Base-by-base conservation (phyloP, 176 grass and related monocot species). In the Musa itinerans region DNA sequence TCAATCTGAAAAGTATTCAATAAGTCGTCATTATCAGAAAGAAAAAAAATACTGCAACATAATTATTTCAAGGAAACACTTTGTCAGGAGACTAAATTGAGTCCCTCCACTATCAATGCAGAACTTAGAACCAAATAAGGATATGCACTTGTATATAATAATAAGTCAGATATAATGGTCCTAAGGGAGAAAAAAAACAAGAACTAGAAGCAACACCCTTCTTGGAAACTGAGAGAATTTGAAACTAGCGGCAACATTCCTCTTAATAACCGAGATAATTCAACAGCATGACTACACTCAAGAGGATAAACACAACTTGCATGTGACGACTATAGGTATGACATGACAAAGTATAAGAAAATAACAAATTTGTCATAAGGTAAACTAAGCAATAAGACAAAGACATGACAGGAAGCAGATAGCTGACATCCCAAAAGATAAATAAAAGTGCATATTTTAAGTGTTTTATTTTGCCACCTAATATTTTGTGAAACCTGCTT, bases 1-100 rank as follows among this genome's bases (percentile, higher is more conserved):
- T 98, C 94, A 79, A 93, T 85, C 94, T 98, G 81, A 75, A 93
- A 74, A 16, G n/a, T 15, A 24, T 10, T 55, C 10, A 57, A 54
- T 10, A 74, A 56, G 52, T 20, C 57, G 43, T 10, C 25, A 50
- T n/a, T 10, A 50, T 20, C n/a, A 50, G 68, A 70, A 51, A n/a
- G n/a, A 50, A 69, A 27, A 34, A 43, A 8, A 11, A 51, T 50
- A 50, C 15, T 50, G 68, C 10, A 50, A 10, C 50, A 43, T 27
- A 65, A 11, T 65, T 34, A 34, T 70, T 50, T n/a, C 68, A n/a
- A 50, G 11, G 9, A 50, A 70, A 3, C 24, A 26, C 23, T 26
- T 12, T 25, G 22, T 65, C n/a, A 65, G 63, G 10, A 65, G 26
- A 65, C 12, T 12, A 65, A 20, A 65, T 26, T 27, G 23, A 13